Percentiles rank a stretch among this genome's conserved stretches.
These are phyloP conservation scores for Xenosphaeropsis pyriputrescens DNA, from an alignment of 2,329 filamentous ascomycete species.

Conservation along the genomic window DNA sequence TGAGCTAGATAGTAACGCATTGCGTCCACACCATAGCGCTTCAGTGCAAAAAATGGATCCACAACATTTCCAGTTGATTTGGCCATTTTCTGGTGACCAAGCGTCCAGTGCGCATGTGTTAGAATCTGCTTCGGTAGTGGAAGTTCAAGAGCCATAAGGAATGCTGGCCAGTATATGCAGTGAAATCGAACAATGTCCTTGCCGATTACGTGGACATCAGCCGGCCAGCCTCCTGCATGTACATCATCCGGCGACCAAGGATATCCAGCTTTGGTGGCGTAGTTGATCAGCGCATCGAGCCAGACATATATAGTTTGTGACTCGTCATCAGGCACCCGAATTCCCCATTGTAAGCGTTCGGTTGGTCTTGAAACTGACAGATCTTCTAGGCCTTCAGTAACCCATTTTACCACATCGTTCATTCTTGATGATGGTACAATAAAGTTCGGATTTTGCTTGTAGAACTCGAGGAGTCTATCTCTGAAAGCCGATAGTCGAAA, in stretches of 20 bases:
- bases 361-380: constrained; percentile 77
- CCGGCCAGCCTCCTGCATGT: constrained; percentile 62
- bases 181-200: constrained; percentile 97
- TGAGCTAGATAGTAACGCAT: constrained; percentile 82
- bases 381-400: constrained; percentile 66
- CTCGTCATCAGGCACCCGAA: constrained; percentile 71
- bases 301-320: constrained; percentile 94
- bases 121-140: constrained; percentile 67
- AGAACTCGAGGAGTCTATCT: constrained; percentile 67
- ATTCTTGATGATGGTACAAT: constrained; percentile 60
- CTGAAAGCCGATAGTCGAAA: constrained; percentile 78
- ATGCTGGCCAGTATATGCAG: constrained; percentile 94
- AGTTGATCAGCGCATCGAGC: constrained; percentile 93
- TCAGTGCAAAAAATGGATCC: constrained; percentile 81
- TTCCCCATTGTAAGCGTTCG: constrained; percentile 71
- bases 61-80: constrained; percentile 93
- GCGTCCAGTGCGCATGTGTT: constrained; percentile 90
- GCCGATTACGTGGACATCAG: constrained; percentile 81
- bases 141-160: constrained; percentile 77
- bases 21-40: constrained; percentile 75
- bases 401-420: constrained; percentile 65
- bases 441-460: constrained; percentile 62
- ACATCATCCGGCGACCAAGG: constrained; percentile 59
- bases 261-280: constrained; percentile 78
- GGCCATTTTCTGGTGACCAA: constrained; percentile 87